Conservation (phyloP, 2,329 filamentous ascomycete genomes). For the Penicillium freii region DNA sequence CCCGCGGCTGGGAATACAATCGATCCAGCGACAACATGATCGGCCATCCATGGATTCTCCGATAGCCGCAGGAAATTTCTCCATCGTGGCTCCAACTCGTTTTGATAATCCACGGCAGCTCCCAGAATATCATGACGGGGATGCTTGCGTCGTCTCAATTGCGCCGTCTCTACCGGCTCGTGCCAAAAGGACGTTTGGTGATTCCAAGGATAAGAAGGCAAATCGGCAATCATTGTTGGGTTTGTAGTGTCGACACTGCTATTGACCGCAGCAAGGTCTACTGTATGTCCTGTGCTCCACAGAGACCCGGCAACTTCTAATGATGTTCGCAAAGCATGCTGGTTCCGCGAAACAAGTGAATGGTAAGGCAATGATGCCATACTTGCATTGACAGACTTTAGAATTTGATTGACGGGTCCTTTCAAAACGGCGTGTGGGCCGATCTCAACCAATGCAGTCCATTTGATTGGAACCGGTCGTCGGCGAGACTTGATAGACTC, state of each 20-base stretch:
- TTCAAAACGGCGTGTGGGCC: constrained; percentile 31
- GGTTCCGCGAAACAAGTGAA: constrained; percentile 12
- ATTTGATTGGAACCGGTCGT: constrained; percentile 15
- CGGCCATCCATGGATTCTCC: constrained; percentile 44
- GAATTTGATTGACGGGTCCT: constrained; percentile 24
- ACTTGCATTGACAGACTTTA: constrained; percentile 10
- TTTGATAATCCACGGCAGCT: constrained; percentile 18
- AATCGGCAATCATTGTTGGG: constrained; percentile 22
- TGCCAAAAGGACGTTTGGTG: constrained; percentile 41
- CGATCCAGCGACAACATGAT: constrained; percentile 39
- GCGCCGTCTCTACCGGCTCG: constrained; percentile 28
- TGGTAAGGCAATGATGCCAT: constrained; percentile 12
- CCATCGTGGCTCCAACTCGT: constrained; percentile 41
- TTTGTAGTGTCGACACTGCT: constrained; percentile 6
- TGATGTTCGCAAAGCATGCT: constrained; percentile 11
- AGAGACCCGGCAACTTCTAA: constrained; percentile 14
- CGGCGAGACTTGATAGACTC: constrained; percentile 16
- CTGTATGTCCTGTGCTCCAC: constrained; percentile 14
- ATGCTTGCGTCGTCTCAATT: constrained; percentile 26
- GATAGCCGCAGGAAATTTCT: constrained; percentile 38
- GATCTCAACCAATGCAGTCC: constrained; percentile 25
- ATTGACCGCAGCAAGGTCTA: constrained; percentile 14
- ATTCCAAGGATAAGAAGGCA: constrained; percentile 46
- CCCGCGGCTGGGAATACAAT: constrained; percentile 29
- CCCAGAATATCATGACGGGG: constrained; percentile 29